Evolutionary conservation across 495 filamentous ascomycete genomes (phyloP), one percentile per base, ranked within the genome.

Genomic region (Trichoderma virens): DNA sequence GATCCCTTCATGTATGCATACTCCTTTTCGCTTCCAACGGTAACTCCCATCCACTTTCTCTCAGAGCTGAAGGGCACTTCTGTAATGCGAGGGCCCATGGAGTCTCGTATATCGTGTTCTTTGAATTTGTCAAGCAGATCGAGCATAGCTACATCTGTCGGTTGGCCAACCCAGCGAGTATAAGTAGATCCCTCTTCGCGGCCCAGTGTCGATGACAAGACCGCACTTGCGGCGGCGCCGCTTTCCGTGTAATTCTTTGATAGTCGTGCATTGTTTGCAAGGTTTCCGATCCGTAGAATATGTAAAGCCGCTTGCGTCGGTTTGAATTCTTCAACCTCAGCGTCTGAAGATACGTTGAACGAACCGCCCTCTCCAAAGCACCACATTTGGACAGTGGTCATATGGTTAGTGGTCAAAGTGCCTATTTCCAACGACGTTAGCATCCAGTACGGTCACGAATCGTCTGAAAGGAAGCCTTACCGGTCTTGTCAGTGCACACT

Each of bases 371-470:
- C 83, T 65, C 91, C 90, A 69, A 94, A 92, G 70, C 91, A 88
- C 94, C 94, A 99, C 78, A 98, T 86, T 70, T 96, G 95, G 20
- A 92, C 94, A 2, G 95, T 93, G 2, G 95, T 95, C 93, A 98
- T 97, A 71, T 98, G 95, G 71, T 98, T 99, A 74, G 90, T 90
- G 0, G 94, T 99, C 62, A 99, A 74, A 25, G 94, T 98, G 27
- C 93, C 90, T 85, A 61, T 34, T 23, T 25, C 60, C 59, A 66
- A 64, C 63, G 23, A 45, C 34, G 59, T 64, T 64, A 61, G 64
- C 14, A 28, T 23, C 3, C 23, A 18, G 1, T 56, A 56, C 7
- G 59, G 60, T 54, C 25, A 8, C 3, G 51, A 30, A 3, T 56
- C 31, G 39, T 25, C 6, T 35, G n/a, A 20, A 28, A 8, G 30